Conservation (phyloP, 108 stramenopile species). For the Conticribra guillardii region DNA sequence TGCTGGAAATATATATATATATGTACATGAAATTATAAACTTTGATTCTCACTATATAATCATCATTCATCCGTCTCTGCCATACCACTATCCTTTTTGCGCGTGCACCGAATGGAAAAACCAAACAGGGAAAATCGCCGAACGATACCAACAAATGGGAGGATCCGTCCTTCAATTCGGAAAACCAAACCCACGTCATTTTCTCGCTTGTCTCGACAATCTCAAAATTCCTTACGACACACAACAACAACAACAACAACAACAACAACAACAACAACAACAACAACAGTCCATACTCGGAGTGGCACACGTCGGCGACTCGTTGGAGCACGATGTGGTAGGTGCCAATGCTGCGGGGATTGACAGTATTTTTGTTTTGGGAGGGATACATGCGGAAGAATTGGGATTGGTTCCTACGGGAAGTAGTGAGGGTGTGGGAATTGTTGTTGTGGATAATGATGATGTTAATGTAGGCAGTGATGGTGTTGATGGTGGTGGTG, state of each 20-base stretch:
- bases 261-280: not conserved
- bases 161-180: slow-evolving; percentile 69
- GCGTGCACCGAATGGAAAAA: not conserved
- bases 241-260: not conserved
- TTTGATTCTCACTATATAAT: no score
- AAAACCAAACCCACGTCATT: slow-evolving; percentile 73
- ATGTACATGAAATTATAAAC: no score
- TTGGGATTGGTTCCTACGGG: slow-evolving; percentile 43
- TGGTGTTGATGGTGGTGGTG: no score
- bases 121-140: slow-evolving; percentile 54
- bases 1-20: not conserved
- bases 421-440: not conserved
- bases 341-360: slow-evolving; percentile 79
- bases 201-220: slow-evolving; percentile 60
- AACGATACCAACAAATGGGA: slow-evolving; percentile 59
- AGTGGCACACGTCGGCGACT: slow-evolving; percentile 87
- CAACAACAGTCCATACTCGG: slow-evolving; percentile 6
- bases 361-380: slow-evolving; percentile 68
- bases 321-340: slow-evolving; percentile 87
- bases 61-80: no score
- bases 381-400: slow-evolving; percentile 73
- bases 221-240: slow-evolving; percentile 33
- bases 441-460: not conserved
- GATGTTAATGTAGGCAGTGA: not conserved
- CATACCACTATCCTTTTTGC: not conserved